A percentile compares a stretch with the other conserved stretches of the same genome.
phyloP scores from a whole-genome alignment of 441 rosid genomes.

The Erysimum cheiri region DNA sequence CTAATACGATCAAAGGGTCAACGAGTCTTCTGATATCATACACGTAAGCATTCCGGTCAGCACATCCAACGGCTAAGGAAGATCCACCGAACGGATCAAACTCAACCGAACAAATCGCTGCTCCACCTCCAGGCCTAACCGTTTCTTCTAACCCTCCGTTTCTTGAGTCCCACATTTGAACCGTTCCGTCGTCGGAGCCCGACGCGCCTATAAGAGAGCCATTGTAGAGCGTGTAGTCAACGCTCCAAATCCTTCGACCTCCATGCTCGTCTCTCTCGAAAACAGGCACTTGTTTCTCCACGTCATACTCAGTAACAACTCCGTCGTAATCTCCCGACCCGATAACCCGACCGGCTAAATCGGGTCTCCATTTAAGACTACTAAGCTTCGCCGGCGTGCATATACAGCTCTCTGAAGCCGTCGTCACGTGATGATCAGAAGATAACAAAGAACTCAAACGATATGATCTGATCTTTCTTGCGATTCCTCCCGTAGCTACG shows the following conservation, averaged over 20 bases:
- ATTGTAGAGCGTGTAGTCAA: slow-evolving; percentile 61
- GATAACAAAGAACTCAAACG: slow-evolving; percentile 49
- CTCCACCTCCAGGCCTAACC: slow-evolving; percentile 54
- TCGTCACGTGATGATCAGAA: slow-evolving; percentile 51
- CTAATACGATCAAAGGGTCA: slow-evolving; percentile 51
- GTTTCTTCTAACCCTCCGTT: slow-evolving; percentile 51
- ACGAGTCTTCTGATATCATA: slow-evolving; percentile 64
- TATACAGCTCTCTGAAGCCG: slow-evolving; percentile 55
- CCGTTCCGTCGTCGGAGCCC: slow-evolving; percentile 86
- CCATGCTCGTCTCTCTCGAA: slow-evolving; percentile 96
- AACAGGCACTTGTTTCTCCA: slow-evolving; percentile 61
- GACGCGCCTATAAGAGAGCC: slow-evolving; percentile 72
- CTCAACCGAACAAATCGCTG: slow-evolving; percentile 76
- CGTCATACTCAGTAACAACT: slow-evolving; percentile 86
- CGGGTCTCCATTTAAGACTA: slow-evolving; percentile 80
- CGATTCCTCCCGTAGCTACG: slow-evolving; percentile 89
- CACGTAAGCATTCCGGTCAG: slow-evolving; percentile 67
- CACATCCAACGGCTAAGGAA: slow-evolving; percentile 69
- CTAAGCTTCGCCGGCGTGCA: slow-evolving; percentile 92
- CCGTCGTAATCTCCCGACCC: slow-evolving; percentile 94
- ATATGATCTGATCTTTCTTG: slow-evolving; percentile 77
- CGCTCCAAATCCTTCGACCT: slow-evolving; percentile 87
- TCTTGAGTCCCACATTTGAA: slow-evolving; percentile 88
- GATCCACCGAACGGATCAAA: slow-evolving; percentile 66
- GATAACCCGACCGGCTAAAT: slow-evolving; percentile 56